These are phyloP conservation scores for Plectosphaerella plurivora DNA, from an alignment of 2,329 filamentous ascomycete genomes.

Conservation along the genomic window DNA sequence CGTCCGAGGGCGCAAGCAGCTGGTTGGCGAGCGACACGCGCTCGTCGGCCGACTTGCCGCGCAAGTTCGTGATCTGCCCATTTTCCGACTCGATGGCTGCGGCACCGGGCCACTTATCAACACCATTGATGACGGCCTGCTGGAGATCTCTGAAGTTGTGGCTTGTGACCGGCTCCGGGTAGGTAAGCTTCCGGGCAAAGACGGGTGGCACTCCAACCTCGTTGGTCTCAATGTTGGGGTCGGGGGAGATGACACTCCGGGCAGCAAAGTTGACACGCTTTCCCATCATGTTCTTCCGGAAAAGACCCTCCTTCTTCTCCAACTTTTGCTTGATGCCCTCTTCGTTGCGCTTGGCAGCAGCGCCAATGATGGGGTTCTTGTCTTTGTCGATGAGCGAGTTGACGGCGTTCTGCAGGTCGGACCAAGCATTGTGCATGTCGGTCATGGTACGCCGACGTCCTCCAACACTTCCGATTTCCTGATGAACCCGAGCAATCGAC, in stretches of 20 bases:
- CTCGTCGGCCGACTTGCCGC: conserved; percentile 84
- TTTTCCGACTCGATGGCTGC: conserved; percentile 94
- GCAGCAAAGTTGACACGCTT: conserved; percentile 99
- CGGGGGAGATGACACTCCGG: conserved; percentile 94
- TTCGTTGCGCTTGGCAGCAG: conserved; percentile 72
- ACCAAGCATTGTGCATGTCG: conserved; percentile 77
- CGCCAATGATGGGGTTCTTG: conserved; percentile 76
- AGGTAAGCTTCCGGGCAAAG: conserved; percentile 93
- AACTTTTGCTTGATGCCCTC: conserved; percentile 97
- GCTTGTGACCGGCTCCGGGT: conserved; percentile 93
- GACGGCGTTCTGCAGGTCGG: conserved; percentile 80
- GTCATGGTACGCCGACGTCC: conserved; percentile 54
- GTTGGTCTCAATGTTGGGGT: conserved; percentile 98
- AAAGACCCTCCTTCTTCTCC: conserved; percentile 97
- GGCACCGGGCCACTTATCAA: conserved; percentile 90
- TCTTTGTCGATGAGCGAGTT: conserved; percentile 92
- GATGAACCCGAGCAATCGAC: conserved; percentile 68
- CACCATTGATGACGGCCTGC: conserved; percentile 91
- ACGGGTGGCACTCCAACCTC: conserved; percentile 98
- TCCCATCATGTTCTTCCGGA: conserved; percentile 99
- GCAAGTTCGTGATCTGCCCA: conserved; percentile 82
- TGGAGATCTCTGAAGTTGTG: conserved; percentile 97
- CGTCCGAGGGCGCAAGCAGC: conserved; percentile 78
- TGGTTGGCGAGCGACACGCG: conserved; percentile 88
- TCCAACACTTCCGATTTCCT: conserved; percentile 39